phyloP scores from a whole-genome alignment of 208 protist genomes.

The Trypanosoma lewisi region DNA sequence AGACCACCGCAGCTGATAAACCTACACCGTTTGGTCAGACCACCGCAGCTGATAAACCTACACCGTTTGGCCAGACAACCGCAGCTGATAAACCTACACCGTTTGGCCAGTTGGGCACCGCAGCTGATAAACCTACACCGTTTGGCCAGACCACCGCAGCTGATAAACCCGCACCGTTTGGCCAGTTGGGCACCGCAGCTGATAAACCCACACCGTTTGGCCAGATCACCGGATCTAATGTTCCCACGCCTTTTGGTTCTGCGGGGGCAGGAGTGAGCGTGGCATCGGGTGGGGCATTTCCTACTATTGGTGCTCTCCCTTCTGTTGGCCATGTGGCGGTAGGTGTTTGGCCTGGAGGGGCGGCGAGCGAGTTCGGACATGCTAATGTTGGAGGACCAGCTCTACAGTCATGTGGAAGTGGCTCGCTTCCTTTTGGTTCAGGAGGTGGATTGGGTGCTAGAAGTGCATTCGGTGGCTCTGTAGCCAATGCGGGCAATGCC shows the following conservation, averaged over 20 bases:
- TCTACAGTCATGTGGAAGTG: too few species aligned
- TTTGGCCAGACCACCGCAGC: background rate
- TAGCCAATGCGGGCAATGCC: background rate
- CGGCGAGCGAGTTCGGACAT: too few species aligned
- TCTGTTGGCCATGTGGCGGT: too few species aligned
- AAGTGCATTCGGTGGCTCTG: constrained; percentile 18
- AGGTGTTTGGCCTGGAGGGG: too few species aligned
- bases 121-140: background rate
- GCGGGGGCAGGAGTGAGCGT: background rate
- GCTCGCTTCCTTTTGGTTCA: too few species aligned
- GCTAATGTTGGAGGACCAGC: too few species aligned
- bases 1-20: constrained; percentile 7
- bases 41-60: background rate
- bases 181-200: background rate
- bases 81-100: background rate
- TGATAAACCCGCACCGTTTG: background rate
- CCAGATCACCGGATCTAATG: background rate
- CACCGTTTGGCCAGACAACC: constrained; percentile 1
- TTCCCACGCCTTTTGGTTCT: background rate
- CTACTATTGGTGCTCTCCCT: too few species aligned
- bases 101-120: constrained; percentile 1
- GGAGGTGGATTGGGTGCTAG: constrained; percentile 1
- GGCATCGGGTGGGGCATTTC: too few species aligned
- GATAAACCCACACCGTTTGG: background rate
- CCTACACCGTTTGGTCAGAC: constrained; percentile 4